A percentile compares a stretch with the other conserved stretches of the same genome.
These are phyloP conservation scores for Penicillium sp. DNA, from an alignment of 2,329 filamentous ascomycete species.

Conservation along the genomic window DNA sequence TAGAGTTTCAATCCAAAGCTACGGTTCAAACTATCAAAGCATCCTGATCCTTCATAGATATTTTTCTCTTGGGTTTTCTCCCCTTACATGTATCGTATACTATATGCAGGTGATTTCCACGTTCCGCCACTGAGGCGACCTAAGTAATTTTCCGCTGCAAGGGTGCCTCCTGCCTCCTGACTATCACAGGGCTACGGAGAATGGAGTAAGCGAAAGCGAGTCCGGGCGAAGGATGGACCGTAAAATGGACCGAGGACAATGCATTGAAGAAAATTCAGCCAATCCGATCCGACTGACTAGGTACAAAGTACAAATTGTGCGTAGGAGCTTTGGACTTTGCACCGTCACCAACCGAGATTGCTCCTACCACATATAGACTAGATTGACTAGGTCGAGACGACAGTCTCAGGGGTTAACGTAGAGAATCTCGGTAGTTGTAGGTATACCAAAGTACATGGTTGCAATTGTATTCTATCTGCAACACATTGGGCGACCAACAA, in stretches of 20 bases:
- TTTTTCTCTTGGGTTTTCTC: neutral
- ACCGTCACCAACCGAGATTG: constrained; percentile 7
- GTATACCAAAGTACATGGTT: neutral
- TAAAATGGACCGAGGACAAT: neutral
- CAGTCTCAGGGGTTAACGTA: neutral
- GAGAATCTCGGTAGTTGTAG: neutral
- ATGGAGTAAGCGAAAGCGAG: neutral
- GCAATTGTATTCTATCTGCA: neutral
- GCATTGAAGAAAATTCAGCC: neutral
- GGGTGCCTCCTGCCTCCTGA: constrained; percentile 4
- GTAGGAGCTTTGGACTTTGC: constrained; percentile 4
- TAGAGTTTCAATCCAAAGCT: neutral
- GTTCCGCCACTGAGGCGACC: constrained; percentile 3
- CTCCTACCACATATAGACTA: neutral
- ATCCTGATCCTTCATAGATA: neutral
- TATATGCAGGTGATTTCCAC: constrained; percentile 11
- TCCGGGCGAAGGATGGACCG: neutral
- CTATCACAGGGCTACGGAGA: neutral
- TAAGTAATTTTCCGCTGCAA: neutral
- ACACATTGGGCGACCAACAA: neutral
- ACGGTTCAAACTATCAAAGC: neutral
- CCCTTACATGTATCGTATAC: neutral
- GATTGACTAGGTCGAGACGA: neutral
- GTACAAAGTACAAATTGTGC: constrained; percentile 1
- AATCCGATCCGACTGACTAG: neutral